Conservation (phyloP, 2,329 filamentous ascomycete genomes). For the Claviceps citrina region DNA sequence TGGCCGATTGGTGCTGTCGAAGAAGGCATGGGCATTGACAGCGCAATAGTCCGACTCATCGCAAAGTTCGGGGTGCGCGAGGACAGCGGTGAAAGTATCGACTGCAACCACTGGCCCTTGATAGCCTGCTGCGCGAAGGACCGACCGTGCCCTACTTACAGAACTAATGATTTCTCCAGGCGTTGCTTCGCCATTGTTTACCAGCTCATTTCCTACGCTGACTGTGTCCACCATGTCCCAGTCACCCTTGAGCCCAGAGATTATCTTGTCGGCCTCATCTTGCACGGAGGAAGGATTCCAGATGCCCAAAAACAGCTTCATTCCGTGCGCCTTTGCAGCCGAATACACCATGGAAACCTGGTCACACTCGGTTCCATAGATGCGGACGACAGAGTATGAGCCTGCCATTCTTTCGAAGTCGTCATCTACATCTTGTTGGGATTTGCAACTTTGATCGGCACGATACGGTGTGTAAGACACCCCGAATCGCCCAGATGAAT, state of each 20-base stretch:
- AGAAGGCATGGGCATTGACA: slow-evolving; percentile 74
- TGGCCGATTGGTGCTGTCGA: slow-evolving; percentile 48
- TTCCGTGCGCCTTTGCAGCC: slow-evolving; percentile 46
- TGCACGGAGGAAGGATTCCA: slow-evolving; percentile 45
- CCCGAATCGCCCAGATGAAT: slow-evolving; percentile 19
- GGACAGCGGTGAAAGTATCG: slow-evolving; percentile 59
- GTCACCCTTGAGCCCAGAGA: slow-evolving; percentile 41
- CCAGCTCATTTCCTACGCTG: slow-evolving; percentile 65
- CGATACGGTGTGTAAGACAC: slow-evolving; percentile 36
- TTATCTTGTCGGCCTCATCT: slow-evolving; percentile 44
- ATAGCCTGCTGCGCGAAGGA: slow-evolving; percentile 49
- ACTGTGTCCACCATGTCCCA: slow-evolving; percentile 59
- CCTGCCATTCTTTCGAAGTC: slow-evolving; percentile 44
- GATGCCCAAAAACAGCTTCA: slow-evolving; percentile 62
- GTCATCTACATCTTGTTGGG: slow-evolving; percentile 40
- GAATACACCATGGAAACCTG: slow-evolving; percentile 48
- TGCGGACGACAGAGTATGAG: slow-evolving; percentile 49
- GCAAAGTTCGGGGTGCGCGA: slow-evolving; percentile 54
- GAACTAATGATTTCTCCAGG: slow-evolving; percentile 40
- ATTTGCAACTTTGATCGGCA: slow-evolving; percentile 48
- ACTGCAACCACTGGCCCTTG: slow-evolving; percentile 61
- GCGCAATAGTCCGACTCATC: slow-evolving; percentile 61
- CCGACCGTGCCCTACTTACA: slow-evolving; percentile 39
- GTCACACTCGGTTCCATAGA: slow-evolving; percentile 70
- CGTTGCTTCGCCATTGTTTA: slow-evolving; percentile 46